These are phyloP conservation scores for Cladosporium sp. DNA, from an alignment of 2,329 filamentous ascomycete genomes.

Conservation along the genomic window DNA sequence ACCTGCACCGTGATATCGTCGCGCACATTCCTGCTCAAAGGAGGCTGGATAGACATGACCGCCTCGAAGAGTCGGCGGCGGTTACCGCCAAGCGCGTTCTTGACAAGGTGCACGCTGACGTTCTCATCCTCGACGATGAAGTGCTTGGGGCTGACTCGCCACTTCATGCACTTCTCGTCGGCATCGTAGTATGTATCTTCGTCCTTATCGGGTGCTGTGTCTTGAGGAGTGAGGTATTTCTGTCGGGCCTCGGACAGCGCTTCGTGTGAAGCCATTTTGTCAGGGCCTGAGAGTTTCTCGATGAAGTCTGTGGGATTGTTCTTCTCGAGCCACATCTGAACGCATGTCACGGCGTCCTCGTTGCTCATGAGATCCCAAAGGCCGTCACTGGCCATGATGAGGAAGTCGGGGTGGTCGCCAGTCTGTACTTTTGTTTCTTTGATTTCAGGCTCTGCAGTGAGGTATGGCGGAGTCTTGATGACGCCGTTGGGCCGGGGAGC, in stretches of 20 bases:
- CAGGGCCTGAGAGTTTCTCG: conserved; percentile 11
- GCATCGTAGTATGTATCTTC: conserved; percentile 33
- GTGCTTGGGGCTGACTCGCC: conserved; percentile 39
- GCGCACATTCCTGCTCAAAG: conserved; percentile 36
- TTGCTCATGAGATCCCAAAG: conserved; percentile 47
- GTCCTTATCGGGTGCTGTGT: conserved; percentile 23
- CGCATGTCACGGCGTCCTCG: conserved; percentile 31
- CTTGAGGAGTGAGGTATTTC: background rate
- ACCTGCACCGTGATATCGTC: conserved; percentile 53
- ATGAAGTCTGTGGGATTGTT: conserved; percentile 26
- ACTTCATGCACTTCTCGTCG: conserved; percentile 36
- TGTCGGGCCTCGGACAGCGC: background rate
- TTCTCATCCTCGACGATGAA: conserved; percentile 51
- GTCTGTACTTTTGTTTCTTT: conserved; percentile 50
- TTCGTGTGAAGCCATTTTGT: background rate
- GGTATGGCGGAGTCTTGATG: conserved; percentile 57
- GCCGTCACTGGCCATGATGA: conserved; percentile 65
- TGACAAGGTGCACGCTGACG: conserved; percentile 48
- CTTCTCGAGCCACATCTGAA: conserved; percentile 55
- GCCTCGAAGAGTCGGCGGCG: conserved; percentile 37
- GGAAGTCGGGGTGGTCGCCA: conserved; percentile 48
- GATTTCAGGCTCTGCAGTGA: conserved; percentile 64
- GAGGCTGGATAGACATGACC: conserved; percentile 33
- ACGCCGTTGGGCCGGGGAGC: conserved; percentile 39
- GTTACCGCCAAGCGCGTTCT: conserved; percentile 51